A percentile compares a stretch with the other conserved stretches of the same genome.
Evolutionary conservation across 2,329 filamentous ascomycete species (phyloP).

Genomic region (Beauveria sp.): DNA sequence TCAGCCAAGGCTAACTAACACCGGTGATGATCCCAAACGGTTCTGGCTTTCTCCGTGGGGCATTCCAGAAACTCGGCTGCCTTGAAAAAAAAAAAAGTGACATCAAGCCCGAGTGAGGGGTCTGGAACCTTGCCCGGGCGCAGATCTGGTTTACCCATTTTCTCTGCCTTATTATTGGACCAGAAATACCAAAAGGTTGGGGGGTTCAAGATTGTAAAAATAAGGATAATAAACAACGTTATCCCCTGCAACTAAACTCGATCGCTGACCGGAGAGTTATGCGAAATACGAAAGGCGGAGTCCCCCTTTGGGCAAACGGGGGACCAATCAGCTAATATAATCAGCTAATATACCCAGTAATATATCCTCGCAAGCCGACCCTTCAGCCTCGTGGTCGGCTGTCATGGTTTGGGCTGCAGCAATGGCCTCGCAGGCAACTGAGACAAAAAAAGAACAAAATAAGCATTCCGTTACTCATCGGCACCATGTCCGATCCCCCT

Average conservation of each 20-base stretch:
- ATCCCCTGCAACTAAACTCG: neutral
- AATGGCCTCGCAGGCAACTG: neutral
- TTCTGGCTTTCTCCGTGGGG: neutral
- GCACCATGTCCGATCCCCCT: too few relatives aligned
- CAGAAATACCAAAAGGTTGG: too few relatives aligned
- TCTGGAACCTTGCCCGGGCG: too few relatives aligned
- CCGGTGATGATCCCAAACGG: neutral
- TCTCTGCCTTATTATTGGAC: too few relatives aligned
- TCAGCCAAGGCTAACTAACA: neutral
- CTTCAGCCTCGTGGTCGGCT: neutral
- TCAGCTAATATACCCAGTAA: neutral
- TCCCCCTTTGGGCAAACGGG: too few relatives aligned
- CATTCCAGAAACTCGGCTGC: too few relatives aligned
- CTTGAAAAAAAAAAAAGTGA: too few relatives aligned
- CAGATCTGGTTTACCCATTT: too few relatives aligned
- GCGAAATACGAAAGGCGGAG: neutral
- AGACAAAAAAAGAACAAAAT: neutral
- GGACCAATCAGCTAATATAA: neutral
- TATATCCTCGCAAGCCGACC: neutral
- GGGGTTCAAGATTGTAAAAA: neutral
- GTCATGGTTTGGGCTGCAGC: neutral
- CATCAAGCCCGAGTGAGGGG: too few relatives aligned
- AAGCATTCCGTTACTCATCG: too few relatives aligned
- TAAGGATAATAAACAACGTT: neutral
- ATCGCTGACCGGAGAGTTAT: neutral